Evolutionary conservation across 2,329 filamentous ascomycete species (phyloP), one percentile per base, ranked within the genome.

Genomic region (Neophaeococcomyces aloes): DNA sequence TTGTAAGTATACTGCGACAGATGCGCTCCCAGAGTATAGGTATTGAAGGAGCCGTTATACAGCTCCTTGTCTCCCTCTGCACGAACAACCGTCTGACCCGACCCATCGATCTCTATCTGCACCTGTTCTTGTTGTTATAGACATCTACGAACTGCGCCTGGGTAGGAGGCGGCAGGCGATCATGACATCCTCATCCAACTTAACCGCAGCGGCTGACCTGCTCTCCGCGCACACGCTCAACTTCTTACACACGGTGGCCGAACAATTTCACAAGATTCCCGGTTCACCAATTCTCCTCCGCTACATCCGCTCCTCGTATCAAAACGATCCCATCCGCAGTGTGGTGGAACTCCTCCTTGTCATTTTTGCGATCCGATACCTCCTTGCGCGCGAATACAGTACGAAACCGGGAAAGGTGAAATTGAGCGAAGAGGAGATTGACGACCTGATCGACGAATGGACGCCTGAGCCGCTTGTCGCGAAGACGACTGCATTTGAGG

Each of bases 381-480:
- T 98, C 43, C 72, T 96, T 49, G 83, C 87, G 49, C 88, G 89
- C 0, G 87, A 86, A 42, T 98, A 98, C 66, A 86, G 86, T 52
- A 95, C 88, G 59, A 89, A 88, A 62, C 83, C 85, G 55, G 91
- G 87, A 58, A 87, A 86, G 56, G 86, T 96, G 51, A 83, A 86
- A 56, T 70, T 98, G 49, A 83, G 82, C 7, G 88, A 95, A 63
- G 86, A 94, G 76, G 91, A 98, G 68, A 93, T 98, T 54, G 91
- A 98, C 59, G 91, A 98, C 59, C 68, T 98, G 47, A 84, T 98
- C 33, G 88, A 94, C 44, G 91, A 98, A 54, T 98, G 91, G 91
- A 82, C 79, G 6, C 93, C 91, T 0, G 91, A 98, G 64, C 88
- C 91, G 11, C 74, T 98, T 33, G 89, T 95, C 19, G 71, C 79